These are phyloP conservation scores for Chamaecyparis obtusa DNA, from an alignment of 75 land plant genomes.

Conservation along the genomic window DNA sequence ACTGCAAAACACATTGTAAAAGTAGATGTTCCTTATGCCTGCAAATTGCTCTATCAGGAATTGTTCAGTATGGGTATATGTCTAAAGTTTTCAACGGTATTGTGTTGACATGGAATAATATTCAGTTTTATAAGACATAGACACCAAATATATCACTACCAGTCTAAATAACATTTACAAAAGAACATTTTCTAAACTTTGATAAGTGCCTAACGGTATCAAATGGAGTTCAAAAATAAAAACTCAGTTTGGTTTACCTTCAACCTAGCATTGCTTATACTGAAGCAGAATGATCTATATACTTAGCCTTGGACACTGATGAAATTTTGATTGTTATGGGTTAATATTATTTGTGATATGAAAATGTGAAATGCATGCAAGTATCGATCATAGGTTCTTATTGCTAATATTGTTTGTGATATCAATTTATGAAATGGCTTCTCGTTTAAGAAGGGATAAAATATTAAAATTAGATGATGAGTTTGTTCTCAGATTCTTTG, in stretches of 20 bases:
- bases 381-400: background rate
- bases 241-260: background rate
- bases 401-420: background rate
- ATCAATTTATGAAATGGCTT: background rate
- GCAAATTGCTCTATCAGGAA: slow-evolving; percentile 85
- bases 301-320: background rate
- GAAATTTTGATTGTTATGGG: background rate
- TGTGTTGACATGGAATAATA: slow-evolving; percentile 23
- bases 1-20: slow-evolving; percentile 55
- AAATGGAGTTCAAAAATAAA: background rate
- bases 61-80: slow-evolving; percentile 88
- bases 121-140: background rate
- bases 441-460: background rate
- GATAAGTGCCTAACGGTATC: background rate
- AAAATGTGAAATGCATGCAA: background rate
- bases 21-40: slow-evolving; percentile 79
- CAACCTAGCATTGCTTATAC: background rate
- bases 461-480: background rate
- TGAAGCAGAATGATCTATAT: background rate
- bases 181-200: background rate
- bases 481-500: background rate
- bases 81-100: slow-evolving; percentile 57
- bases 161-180: background rate
- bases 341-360: background rate
- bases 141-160: background rate